phyloP scores from a whole-genome alignment of 2,329 filamentous ascomycete species.

The Penicillium sp. region DNA sequence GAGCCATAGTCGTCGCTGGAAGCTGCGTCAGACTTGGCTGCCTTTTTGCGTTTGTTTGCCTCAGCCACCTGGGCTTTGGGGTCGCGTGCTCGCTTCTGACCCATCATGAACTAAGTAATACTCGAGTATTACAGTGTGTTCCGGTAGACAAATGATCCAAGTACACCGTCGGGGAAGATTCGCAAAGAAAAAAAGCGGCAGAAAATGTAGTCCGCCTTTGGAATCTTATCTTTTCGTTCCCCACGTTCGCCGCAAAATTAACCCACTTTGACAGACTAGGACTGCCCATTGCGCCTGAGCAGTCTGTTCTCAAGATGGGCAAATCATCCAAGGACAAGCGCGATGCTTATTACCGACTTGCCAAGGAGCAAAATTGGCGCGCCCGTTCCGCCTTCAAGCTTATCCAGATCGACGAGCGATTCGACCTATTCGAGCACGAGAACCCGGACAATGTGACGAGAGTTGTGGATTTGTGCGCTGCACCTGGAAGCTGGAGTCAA shows the following conservation, averaged over 20 bases:
- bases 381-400: slow-evolving; percentile 96
- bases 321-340: slow-evolving; percentile 99
- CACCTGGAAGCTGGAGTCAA: slow-evolving; percentile 95
- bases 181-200: slow-evolving; percentile 37
- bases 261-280: slow-evolving; percentile 10
- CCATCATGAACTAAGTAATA: slow-evolving; percentile 24
- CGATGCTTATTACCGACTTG: slow-evolving; percentile 94
- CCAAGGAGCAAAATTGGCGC: slow-evolving; percentile 98
- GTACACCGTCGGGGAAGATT: slow-evolving; percentile 15
- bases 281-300: background rate
- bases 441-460: slow-evolving; percentile 70
- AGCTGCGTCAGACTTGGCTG: slow-evolving; percentile 12
- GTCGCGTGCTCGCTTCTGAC: slow-evolving; percentile 36
- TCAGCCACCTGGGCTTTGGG: slow-evolving; percentile 26
- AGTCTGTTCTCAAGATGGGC: slow-evolving; percentile 59
- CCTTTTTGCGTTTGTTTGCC: slow-evolving; percentile 37
- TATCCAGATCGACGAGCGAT: slow-evolving; percentile 92
- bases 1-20: slow-evolving; percentile 24
- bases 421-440: slow-evolving; percentile 75
- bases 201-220: slow-evolving; percentile 27
- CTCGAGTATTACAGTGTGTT: background rate
- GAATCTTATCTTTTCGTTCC: slow-evolving; percentile 34
- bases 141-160: slow-evolving; percentile 3
- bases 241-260: slow-evolving; percentile 25
- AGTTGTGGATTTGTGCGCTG: slow-evolving; percentile 93